phyloP scores from a whole-genome alignment of 805 yeast genomes.

The Yamadazyma endophytica region DNA sequence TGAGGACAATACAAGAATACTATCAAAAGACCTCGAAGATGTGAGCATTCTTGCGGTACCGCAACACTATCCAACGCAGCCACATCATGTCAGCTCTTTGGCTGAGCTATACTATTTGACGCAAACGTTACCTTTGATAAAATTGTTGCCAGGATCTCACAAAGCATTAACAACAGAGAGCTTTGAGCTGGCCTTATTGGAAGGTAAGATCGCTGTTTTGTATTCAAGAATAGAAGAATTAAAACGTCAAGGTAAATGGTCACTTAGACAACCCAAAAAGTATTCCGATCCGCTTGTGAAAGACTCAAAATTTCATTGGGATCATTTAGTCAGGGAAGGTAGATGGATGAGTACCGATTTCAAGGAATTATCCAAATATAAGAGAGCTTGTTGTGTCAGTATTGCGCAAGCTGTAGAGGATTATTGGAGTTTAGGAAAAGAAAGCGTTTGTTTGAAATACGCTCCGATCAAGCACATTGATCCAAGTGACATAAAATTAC shows the following conservation, averaged over 20 bases:
- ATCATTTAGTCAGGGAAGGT: constrained; percentile 67
- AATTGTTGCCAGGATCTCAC: constrained; percentile 78
- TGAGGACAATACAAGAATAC: constrained; percentile 12
- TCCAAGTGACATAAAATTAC: constrained; percentile 1
- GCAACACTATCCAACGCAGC: constrained; percentile 37
- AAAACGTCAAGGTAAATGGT: constrained; percentile 85
- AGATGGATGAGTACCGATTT: constrained; percentile 82
- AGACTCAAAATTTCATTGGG: constrained; percentile 61
- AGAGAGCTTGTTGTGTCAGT: constrained; percentile 62
- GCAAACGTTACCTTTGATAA: constrained; percentile 81
- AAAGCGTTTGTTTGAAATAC: constrained; percentile 51
- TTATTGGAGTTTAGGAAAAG: constrained; percentile 73
- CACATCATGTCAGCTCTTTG: constrained; percentile 50
- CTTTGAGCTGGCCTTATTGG: constrained; percentile 79
- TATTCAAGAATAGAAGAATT: constrained; percentile 90
- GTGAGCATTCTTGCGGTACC: constrained; percentile 38
- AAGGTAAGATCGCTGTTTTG: constrained; percentile 86
- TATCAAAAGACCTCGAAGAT: constrained; percentile 22
- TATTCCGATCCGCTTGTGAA: constrained; percentile 60
- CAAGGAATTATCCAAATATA: constrained; percentile 64
- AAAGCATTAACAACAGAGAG: constrained; percentile 82
- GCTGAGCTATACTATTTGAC: constrained; percentile 85
- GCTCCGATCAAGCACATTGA: constrained; percentile 34
- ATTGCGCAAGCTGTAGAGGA: constrained; percentile 73
- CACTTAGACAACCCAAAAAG: constrained; percentile 76